A percentile compares a stretch with the other conserved stretches of the same genome.
phyloP scores from a whole-genome alignment of 345 rosid genomes.

The Acer campestre region DNA sequence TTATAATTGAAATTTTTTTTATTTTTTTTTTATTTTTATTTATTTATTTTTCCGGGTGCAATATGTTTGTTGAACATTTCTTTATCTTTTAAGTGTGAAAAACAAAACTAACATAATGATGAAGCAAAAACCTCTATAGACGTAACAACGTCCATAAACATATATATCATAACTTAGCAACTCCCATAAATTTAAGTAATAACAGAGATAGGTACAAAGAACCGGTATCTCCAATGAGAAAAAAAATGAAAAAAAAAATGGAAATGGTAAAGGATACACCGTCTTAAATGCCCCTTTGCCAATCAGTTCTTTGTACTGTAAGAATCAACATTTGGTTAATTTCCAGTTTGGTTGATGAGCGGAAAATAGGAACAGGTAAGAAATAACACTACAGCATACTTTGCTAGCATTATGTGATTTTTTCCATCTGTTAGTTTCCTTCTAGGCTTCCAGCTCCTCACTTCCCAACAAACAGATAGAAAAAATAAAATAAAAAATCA shows the following conservation, averaged over 20 bases:
- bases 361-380: not conserved
- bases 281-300: conserved; percentile 86
- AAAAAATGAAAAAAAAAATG: not conserved
- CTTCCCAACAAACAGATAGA: conserved; percentile 12
- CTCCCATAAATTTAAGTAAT: not conserved
- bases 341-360: not conserved
- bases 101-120: conserved; percentile 2
- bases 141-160: not conserved
- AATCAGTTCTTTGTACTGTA: conserved; percentile 70
- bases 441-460: not conserved
- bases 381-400: not conserved
- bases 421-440: not conserved
- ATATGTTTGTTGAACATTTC: not conserved
- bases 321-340: conserved; percentile 20
- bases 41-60: not conserved
- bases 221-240: not conserved
- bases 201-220: not conserved
- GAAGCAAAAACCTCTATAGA: not conserved
- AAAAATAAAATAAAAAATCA: not conserved
- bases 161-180: not conserved
- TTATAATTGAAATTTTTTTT: not conserved
- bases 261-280: conserved; percentile 53
- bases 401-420: too few species aligned
- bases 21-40: not conserved
- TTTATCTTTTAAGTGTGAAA: not conserved